phyloP scores from a whole-genome alignment of 2,329 filamentous ascomycete genomes.

The Lizonia empirigonia region DNA sequence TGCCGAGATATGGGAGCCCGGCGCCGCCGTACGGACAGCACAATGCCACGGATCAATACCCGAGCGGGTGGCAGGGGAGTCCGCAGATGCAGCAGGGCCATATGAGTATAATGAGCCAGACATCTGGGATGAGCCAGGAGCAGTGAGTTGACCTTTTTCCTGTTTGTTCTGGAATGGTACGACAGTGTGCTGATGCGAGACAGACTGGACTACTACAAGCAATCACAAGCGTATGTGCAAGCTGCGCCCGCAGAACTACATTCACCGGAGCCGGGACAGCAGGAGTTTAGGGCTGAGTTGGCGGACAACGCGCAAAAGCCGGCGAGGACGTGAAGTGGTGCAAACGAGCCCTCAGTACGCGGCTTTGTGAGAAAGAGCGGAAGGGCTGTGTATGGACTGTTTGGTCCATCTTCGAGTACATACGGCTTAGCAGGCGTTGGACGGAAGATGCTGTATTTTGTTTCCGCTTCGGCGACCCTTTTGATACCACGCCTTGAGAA shows the following conservation, averaged over 20 bases:
- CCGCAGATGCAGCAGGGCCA: slow-evolving; percentile 24
- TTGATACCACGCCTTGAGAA: slow-evolving; percentile 10
- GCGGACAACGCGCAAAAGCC: slow-evolving; percentile 26
- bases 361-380: neutral
- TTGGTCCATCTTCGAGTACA: neutral
- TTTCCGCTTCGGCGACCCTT: slow-evolving; percentile 5
- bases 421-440: neutral
- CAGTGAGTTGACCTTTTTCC: slow-evolving; percentile 28
- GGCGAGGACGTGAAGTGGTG: neutral
- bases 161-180: neutral
- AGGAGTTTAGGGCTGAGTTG: slow-evolving; percentile 33
- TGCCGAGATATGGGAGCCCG: slow-evolving; percentile 17
- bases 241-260: slow-evolving; percentile 28
- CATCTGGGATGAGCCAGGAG: slow-evolving; percentile 25
- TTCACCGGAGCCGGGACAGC: slow-evolving; percentile 28
- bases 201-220: slow-evolving; percentile 33
- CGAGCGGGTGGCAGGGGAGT: slow-evolving; percentile 26
- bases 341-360: neutral
- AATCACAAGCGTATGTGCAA: slow-evolving; percentile 17
- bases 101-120: slow-evolving; percentile 26
- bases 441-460: neutral
- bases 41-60: slow-evolving; percentile 30
- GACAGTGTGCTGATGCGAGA: slow-evolving; percentile 5
- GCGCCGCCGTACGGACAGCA: slow-evolving; percentile 34
- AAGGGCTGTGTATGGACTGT: neutral